Conservation (phyloP, 2,329 filamentous ascomycete species). For the Pestalotiopsis sp. region DNA sequence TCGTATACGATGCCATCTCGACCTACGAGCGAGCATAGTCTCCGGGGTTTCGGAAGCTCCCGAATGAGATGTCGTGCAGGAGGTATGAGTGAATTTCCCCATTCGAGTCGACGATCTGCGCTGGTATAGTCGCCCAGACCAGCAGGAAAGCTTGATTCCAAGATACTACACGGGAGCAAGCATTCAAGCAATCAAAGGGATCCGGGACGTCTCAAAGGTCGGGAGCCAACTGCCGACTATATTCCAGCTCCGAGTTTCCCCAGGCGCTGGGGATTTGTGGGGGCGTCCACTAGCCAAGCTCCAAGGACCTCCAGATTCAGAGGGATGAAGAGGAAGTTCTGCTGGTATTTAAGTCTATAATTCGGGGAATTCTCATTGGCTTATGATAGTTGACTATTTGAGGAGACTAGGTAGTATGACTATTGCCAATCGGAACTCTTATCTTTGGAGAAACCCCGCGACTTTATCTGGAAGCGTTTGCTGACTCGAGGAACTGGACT, state of each 20-base stretch:
- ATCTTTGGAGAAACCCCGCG: background rate
- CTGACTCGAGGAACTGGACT: background rate
- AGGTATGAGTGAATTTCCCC: background rate
- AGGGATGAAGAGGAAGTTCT: no score
- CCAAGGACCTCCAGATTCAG: no score
- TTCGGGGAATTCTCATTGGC: background rate
- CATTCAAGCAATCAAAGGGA: no score
- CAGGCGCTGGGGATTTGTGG: background rate
- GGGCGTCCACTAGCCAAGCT: background rate
- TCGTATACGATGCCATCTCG: background rate
- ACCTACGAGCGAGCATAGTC: background rate
- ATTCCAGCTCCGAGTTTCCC: background rate
- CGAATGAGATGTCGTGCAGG: background rate
- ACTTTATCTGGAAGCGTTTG: background rate
- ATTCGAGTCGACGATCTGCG: no score
- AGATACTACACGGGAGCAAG: no score
- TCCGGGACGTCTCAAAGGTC: background rate
- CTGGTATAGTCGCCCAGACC: no score
- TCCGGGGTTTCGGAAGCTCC: background rate
- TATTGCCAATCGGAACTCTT: background rate
- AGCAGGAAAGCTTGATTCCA: no score
- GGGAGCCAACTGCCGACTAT: background rate
- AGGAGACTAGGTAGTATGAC: background rate
- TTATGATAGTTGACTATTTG: background rate
- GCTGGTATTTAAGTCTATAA: no score